A percentile compares a stretch with the other conserved stretches of the same genome.
These are phyloP conservation scores for Apium graveolens DNA, from an alignment of 129 eudicot species.

Conservation along the genomic window DNA sequence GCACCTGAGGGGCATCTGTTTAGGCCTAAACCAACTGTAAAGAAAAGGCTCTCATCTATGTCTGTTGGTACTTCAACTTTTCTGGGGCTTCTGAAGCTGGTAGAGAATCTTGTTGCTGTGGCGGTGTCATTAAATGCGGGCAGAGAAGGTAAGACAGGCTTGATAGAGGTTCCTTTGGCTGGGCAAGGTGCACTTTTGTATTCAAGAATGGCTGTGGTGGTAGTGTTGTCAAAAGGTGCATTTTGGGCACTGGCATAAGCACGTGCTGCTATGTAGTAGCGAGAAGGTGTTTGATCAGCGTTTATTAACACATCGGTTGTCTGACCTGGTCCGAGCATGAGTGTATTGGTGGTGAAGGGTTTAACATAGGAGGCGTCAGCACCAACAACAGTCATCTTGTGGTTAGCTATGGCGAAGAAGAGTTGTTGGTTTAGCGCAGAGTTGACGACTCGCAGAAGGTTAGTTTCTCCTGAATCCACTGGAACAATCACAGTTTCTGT, in stretches of 20 bases:
- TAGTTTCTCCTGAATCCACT: conserved; percentile 28
- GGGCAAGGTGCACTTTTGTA: conserved; percentile 24
- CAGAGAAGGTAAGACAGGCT: conserved; percentile 23
- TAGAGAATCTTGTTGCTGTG: conserved; percentile 26
- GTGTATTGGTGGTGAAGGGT: conserved; percentile 30
- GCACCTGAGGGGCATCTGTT: conserved; percentile 33
- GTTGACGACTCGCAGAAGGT: conserved; percentile 40
- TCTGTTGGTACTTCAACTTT: conserved; percentile 18
- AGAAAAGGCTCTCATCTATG: conserved; percentile 27
- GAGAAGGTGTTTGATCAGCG: conserved; percentile 26
- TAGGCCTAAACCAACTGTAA: conserved; percentile 33
- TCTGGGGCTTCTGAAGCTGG: conserved; percentile 21
- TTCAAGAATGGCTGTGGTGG: conserved; percentile 44
- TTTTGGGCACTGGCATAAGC: conserved; percentile 29
- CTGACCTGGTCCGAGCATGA: conserved; percentile 52
- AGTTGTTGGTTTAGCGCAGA: conserved; percentile 44
- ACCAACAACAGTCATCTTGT: conserved; percentile 38
- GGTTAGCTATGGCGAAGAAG: conserved; percentile 40
- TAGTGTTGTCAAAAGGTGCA: conserved; percentile 41
- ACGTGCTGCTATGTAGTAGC: conserved; percentile 42
- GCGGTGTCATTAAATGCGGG: conserved; percentile 40
- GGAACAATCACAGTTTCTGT: conserved; percentile 27
- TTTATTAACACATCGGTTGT: conserved; percentile 35
- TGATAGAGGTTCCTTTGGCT: neutral
- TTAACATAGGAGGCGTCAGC: conserved; percentile 40